Conservation (phyloP, 2,329 filamentous ascomycete species). For the Bimuria novae-zelandiae region DNA sequence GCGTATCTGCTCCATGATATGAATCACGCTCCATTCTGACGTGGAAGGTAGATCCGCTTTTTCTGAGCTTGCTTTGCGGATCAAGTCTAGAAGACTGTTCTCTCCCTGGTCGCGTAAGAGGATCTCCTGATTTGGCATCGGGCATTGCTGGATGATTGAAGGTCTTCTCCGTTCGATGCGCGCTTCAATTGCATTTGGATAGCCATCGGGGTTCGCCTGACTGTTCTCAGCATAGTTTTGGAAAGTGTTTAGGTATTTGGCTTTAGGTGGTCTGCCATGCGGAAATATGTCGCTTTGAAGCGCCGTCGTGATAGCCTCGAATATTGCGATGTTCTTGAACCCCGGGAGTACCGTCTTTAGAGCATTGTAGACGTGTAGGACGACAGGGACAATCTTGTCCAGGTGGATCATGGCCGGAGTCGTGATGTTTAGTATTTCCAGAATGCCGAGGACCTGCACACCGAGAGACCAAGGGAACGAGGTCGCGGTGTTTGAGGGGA, state of each 20-base stretch:
- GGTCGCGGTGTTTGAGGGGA: neutral
- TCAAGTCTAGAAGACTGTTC: neutral
- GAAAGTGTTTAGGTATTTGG: neutral
- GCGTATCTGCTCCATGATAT: neutral
- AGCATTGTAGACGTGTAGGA: neutral
- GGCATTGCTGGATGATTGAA: neutral
- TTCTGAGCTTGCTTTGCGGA: neutral
- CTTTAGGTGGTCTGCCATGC: neutral
- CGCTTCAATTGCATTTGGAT: neutral
- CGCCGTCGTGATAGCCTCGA: neutral
- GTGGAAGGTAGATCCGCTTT: neutral
- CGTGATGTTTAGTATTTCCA: neutral
- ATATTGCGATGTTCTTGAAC: neutral
- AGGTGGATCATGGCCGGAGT: neutral
- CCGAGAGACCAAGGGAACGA: neutral
- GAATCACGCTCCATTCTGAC: neutral
- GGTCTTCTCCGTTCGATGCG: neutral
- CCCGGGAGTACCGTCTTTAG: neutral
- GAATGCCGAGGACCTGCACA: neutral
- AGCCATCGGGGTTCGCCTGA: neutral
- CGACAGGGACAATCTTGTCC: neutral
- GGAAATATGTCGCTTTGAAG: neutral
- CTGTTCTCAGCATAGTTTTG: neutral
- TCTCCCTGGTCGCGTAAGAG: too few relatives aligned
- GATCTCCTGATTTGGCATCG: neutral